A percentile compares a stretch with the other conserved stretches of the same genome.
Evolutionary conservation across 176 grass and related monocot species (phyloP).

Genomic region (Urochloa ruziziensis): DNA sequence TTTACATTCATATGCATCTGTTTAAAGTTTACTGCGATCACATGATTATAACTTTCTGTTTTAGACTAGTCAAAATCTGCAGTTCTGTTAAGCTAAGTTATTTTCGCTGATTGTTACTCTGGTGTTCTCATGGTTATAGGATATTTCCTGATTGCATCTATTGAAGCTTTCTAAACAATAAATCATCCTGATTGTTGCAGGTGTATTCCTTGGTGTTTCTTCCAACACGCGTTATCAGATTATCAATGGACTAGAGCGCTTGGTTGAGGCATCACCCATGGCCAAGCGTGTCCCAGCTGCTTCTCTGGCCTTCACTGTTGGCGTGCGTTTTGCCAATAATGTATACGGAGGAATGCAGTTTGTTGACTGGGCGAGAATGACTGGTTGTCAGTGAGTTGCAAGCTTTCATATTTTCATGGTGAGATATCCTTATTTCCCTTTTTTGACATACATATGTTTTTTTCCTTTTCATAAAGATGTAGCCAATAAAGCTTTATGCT

Average conservation of each 20-base stretch:
- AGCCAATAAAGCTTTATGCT: neutral
- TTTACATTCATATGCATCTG: neutral
- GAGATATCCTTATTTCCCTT: neutral
- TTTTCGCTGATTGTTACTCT: neutral
- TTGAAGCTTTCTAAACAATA: conserved; percentile 23
- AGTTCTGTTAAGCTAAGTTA: neutral
- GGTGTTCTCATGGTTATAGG: neutral
- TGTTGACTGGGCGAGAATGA: conserved; percentile 90
- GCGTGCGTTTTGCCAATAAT: conserved; percentile 86
- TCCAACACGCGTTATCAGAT: conserved; percentile 94
- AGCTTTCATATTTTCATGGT: conserved; percentile 12
- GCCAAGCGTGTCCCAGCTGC: conserved; percentile 66
- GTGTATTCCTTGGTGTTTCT: conserved; percentile 84
- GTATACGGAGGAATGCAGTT: conserved; percentile 98
- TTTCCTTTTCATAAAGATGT: neutral
- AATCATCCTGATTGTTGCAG: conserved; percentile 46
- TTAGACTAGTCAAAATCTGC: neutral
- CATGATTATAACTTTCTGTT: neutral
- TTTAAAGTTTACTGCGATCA: neutral
- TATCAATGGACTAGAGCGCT: conserved; percentile 77
- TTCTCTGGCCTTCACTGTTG: conserved; percentile 84
- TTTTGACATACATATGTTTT: neutral
- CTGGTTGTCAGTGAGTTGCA: conserved; percentile 63
- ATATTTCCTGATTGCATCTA: conserved; percentile 9
- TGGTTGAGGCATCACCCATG: conserved; percentile 83